Conservation (phyloP, 2,329 filamentous ascomycete genomes). For the Byssoonygena ceratinophila region DNA sequence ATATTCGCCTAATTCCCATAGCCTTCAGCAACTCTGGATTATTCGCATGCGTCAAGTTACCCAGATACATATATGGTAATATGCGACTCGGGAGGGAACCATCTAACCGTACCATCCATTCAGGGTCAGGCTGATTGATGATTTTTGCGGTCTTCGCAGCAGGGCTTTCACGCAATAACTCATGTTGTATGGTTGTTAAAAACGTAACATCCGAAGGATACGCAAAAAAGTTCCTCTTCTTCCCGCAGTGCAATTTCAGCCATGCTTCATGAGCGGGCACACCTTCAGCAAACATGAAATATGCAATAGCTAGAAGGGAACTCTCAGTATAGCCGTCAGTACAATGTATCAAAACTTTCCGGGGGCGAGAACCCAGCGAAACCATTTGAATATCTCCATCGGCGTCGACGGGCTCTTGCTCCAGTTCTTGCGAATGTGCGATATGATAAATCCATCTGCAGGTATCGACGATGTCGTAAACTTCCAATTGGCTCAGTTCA, state of each 20-base stretch:
- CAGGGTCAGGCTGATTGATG: slow-evolving; percentile 44
- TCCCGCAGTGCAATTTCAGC: slow-evolving; percentile 70
- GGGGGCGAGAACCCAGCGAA: slow-evolving; percentile 31
- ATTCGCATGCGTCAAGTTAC: slow-evolving; percentile 86
- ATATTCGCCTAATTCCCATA: slow-evolving; percentile 73
- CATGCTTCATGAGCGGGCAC: slow-evolving; percentile 72
- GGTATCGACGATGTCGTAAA: slow-evolving; percentile 72
- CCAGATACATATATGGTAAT: slow-evolving; percentile 89
- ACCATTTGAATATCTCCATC: slow-evolving; percentile 50
- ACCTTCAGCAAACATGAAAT: slow-evolving; percentile 85
- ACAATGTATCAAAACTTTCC: slow-evolving; percentile 81
- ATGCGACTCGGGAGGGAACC: slow-evolving; percentile 85
- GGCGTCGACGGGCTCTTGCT: slow-evolving; percentile 30
- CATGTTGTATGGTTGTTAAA: slow-evolving; percentile 63
- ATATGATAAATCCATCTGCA: slow-evolving; percentile 85
- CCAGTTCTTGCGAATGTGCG: slow-evolving; percentile 49
- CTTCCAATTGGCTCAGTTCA: slow-evolving; percentile 70
- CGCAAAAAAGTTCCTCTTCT: slow-evolving; percentile 87
- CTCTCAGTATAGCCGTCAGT: slow-evolving; percentile 94
- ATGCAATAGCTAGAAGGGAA: slow-evolving; percentile 76
- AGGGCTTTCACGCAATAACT: slow-evolving; percentile 51
- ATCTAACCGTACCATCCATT: slow-evolving; percentile 74
- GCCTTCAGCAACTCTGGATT: slow-evolving; percentile 72
- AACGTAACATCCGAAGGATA: slow-evolving; percentile 83
- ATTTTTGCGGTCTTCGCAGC: slow-evolving; percentile 21